Conservation (phyloP, 768 basidiomycete species). For the Amanita rubescens region DNA sequence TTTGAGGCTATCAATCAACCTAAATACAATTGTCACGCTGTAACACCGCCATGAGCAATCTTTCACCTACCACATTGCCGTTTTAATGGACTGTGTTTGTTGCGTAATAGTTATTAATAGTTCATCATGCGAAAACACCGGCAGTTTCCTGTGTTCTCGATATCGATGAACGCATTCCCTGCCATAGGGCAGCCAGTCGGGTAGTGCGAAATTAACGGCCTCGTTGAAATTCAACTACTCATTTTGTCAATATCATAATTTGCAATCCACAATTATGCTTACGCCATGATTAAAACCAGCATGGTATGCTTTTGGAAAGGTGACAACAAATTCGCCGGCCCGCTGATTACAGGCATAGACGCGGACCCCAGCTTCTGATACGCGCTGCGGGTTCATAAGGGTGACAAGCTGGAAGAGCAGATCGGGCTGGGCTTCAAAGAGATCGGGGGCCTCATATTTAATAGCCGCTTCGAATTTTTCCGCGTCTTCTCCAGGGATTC, state of each 20-base stretch:
- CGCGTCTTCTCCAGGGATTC: slow-evolving; percentile 91
- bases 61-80: slow-evolving; percentile 76
- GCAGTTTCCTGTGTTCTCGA: slow-evolving; percentile 83
- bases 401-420: slow-evolving; percentile 97
- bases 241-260: slow-evolving; percentile 15
- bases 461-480: slow-evolving; percentile 97
- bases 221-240: slow-evolving; percentile 94
- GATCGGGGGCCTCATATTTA: slow-evolving; percentile 89
- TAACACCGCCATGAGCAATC: not conserved
- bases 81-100: slow-evolving; percentile 87
- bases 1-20: slow-evolving; percentile 76
- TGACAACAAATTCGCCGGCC: slow-evolving; percentile 95
- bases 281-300: slow-evolving; percentile 98
- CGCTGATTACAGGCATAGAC: slow-evolving; percentile 95
- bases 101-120: slow-evolving; percentile 96
- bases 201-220: slow-evolving; percentile 96
- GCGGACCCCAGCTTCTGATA: slow-evolving; percentile 82
- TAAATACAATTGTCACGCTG: slow-evolving; percentile 22
- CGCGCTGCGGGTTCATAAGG: slow-evolving; percentile 88
- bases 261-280: slow-evolving; percentile 25
- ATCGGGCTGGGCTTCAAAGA: slow-evolving; percentile 97
- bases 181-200: slow-evolving; percentile 88
- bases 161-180: slow-evolving; percentile 87
- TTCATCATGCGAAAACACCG: slow-evolving; percentile 98
- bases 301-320: slow-evolving; percentile 96